These are phyloP conservation scores for Phaffia rhodozyma DNA, from an alignment of 1,284 basidiomycete genomes.

Conservation along the genomic window DNA sequence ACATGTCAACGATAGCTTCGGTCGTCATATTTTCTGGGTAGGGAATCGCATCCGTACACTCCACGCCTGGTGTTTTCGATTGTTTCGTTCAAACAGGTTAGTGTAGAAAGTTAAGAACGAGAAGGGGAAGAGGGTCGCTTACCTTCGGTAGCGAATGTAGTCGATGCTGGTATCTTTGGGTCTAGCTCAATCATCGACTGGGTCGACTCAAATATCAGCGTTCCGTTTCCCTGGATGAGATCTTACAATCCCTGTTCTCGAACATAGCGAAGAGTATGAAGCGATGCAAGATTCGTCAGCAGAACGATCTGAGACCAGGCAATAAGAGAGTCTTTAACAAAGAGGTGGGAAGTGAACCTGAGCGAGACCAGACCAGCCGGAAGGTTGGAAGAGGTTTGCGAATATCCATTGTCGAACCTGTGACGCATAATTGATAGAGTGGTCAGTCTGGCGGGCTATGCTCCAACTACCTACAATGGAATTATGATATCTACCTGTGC, in stretches of 20 bases:
- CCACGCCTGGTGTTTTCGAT: background rate
- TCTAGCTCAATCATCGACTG: background rate
- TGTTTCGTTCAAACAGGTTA: too few species aligned
- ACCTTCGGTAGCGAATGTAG: background rate
- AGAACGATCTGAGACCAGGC: too few species aligned
- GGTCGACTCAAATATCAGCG: background rate
- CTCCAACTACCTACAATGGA: too few species aligned
- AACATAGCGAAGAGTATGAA: background rate
- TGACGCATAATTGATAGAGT: too few species aligned
- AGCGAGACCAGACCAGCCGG: constrained; percentile 5
- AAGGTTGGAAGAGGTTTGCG: constrained; percentile 3
- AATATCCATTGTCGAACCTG: constrained; percentile 10
- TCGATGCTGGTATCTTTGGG: background rate
- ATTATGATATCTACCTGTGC: too few species aligned
- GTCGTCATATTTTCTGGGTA: constrained; percentile 1
- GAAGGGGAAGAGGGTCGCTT: background rate
- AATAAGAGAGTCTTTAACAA: too few species aligned
- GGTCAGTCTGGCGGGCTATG: too few species aligned
- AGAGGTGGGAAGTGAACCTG: background rate
- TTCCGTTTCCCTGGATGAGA: constrained; percentile 6
- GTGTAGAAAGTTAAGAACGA: too few species aligned
- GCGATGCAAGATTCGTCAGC: too few species aligned
- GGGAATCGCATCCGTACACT: constrained; percentile 9
- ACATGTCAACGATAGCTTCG: background rate
- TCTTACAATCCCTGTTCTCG: background rate